These are phyloP conservation scores for Phaffia rhodozyma DNA, from an alignment of 1,284 basidiomycete genomes.

Conservation along the genomic window DNA sequence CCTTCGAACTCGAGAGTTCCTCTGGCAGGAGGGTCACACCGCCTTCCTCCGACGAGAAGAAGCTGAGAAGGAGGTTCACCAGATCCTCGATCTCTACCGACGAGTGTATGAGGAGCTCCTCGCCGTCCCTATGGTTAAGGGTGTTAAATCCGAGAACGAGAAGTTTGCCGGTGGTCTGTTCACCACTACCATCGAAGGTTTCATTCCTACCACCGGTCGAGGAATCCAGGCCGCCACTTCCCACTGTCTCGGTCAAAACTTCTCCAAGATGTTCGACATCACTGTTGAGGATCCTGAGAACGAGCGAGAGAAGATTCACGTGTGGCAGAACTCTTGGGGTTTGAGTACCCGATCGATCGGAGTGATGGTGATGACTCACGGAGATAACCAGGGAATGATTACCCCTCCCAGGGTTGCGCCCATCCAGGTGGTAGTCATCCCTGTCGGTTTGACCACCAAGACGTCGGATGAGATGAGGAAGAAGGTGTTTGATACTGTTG, in stretches of 20 bases:
- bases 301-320: slow-evolving; percentile 55
- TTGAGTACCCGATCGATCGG: slow-evolving; percentile 91
- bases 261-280: slow-evolving; percentile 98
- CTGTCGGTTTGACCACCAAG: slow-evolving; percentile 80
- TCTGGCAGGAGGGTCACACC: slow-evolving; percentile 99
- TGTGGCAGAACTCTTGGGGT: slow-evolving; percentile 99
- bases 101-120: slow-evolving; percentile 95
- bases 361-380: slow-evolving; percentile 99
- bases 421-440: slow-evolving; percentile 82
- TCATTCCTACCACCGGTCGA: slow-evolving; percentile 91
- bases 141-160: slow-evolving; percentile 97
- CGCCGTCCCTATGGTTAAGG: slow-evolving; percentile 91
- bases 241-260: slow-evolving; percentile 97
- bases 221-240: slow-evolving; percentile 98
- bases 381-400: slow-evolving; percentile 93
- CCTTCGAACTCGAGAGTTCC: slow-evolving; percentile 95
- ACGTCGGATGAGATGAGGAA: slow-evolving; percentile 52
- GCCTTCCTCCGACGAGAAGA: slow-evolving; percentile 80
- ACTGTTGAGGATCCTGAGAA: slow-evolving; percentile 77
- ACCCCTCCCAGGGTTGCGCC: slow-evolving; percentile 90
- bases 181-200: slow-evolving; percentile 96
- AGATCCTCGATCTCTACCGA: slow-evolving; percentile 92
- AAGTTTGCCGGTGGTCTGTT: slow-evolving; percentile 98
- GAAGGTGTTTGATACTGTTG: slow-evolving; percentile 64
- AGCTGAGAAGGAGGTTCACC: slow-evolving; percentile 79